Evolutionary conservation across 1,284 basidiomycete genomes (phyloP), one percentile per base, ranked within the genome.

Genomic region (Sphagnurus paluster): DNA sequence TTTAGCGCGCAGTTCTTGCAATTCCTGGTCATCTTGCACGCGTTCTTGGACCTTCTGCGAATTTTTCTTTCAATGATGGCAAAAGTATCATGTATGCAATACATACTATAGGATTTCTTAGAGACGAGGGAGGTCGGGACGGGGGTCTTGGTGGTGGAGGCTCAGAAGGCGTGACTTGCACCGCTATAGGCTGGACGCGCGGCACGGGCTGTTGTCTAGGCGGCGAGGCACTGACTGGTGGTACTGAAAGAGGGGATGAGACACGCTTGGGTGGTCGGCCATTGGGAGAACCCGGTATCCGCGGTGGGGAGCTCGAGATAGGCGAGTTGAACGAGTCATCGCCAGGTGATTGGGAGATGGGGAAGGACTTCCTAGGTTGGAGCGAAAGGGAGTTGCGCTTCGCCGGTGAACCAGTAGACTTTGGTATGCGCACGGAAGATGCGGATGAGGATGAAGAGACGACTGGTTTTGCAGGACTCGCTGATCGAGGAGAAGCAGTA

Each of bases 1-100:
- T 65, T 91, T 93, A 41, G 87, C 87, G 30, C 87, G 82, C 39
- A 94, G 72, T 64, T 96, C 93, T 66, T 92, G 89, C 2, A 85
- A 63, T 57, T 89, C 87, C 33, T 74, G 66, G 49, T 87, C 83
- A 48, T 76, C 73, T 46, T 60, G 59, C 13, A 55, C 46, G 26
- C 55, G 57, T 34, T 52, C 47, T 40, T 52, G 44, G 39, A 43
- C n/a, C 24, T 44, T 39, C 41, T 16, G 30, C 11, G 4, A 29
- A 16, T n/a, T n/a, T n/a, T n/a, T n/a, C n/a, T n/a, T n/a, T n/a
- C n/a, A 9, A 25, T 25, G 43, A 40, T 21, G 34, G 37, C n/a
- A 38, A 19, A n/a, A 25, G n/a, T 16, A 26, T n/a, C 39, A n/a
- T 20, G 28, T 9, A 26, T 16, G 17, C 3, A 17, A 19, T 9